Conservation (phyloP, 345 rosid species). For the Camelina neglecta region DNA sequence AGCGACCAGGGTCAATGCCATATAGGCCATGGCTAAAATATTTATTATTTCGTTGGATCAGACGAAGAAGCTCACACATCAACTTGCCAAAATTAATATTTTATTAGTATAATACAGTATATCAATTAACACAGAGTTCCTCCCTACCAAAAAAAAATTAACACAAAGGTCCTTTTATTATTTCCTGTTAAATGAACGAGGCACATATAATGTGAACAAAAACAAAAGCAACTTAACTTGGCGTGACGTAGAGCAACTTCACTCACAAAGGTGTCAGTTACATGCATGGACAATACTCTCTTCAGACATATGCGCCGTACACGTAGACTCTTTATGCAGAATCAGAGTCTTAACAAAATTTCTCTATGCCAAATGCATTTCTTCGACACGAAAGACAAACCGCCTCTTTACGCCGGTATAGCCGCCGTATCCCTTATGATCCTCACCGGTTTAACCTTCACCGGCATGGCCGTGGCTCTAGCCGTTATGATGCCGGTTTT, state of each 20-base stretch:
- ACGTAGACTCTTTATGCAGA: constrained; percentile 15
- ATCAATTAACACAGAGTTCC: too few species aligned
- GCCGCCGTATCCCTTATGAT: constrained; percentile 68
- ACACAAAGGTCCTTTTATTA: too few species aligned
- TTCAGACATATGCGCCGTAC: constrained; percentile 33
- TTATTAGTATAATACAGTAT: too few species aligned
- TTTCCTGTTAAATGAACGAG: too few species aligned
- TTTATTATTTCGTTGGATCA: constrained; percentile 23
- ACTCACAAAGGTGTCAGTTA: constrained; percentile 20
- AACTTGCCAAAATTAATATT: constrained; percentile 17
- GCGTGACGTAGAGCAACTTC: constrained; percentile 29
- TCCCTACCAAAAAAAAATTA: too few species aligned
- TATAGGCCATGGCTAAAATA: constrained; percentile 3
- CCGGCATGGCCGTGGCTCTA: constrained; percentile 14
- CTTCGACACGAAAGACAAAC: constrained; percentile 3
- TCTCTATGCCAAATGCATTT: constrained; percentile 25
- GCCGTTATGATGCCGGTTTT: constrained; percentile 58
- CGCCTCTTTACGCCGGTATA: constrained; percentile 48
- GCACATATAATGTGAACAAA: too few species aligned
- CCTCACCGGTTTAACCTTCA: constrained; percentile 62
- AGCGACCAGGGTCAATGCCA: constrained; percentile 34
- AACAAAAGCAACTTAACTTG: neutral
- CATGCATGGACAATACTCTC: constrained; percentile 28
- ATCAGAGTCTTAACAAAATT: constrained; percentile 15
- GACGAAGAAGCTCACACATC: constrained; percentile 28